A percentile compares a stretch with the other conserved stretches of the same genome.
These are phyloP conservation scores for Aurantiochytrium sp. DNA, from an alignment of 108 stramenopile genomes.

Conservation along the genomic window DNA sequence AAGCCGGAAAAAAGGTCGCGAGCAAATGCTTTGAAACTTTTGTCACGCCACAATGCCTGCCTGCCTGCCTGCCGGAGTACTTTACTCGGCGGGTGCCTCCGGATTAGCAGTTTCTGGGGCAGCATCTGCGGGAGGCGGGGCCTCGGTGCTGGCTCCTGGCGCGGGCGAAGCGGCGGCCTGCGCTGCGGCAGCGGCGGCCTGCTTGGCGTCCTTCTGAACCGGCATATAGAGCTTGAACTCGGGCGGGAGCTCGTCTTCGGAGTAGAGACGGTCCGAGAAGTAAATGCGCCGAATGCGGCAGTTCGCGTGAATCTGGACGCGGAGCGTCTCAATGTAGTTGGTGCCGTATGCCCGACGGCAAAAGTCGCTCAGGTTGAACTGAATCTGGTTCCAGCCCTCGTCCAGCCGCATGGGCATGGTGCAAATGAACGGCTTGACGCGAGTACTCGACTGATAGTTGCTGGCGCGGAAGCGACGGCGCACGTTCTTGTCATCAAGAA, in stretches of 20 bases:
- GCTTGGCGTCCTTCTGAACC: slow-evolving; percentile 25
- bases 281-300: slow-evolving; percentile 82
- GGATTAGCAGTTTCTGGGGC: not conserved
- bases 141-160: not conserved
- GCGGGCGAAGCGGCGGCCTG: not conserved
- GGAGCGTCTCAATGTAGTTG: slow-evolving; percentile 80
- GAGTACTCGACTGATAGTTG: slow-evolving; percentile 78
- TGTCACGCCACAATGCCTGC: too few relatives aligned
- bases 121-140: not conserved
- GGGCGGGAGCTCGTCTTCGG: slow-evolving; percentile 80
- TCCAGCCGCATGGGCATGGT: slow-evolving; percentile 89
- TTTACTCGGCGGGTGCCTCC: not conserved
- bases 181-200: not conserved
- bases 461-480: slow-evolving; percentile 77
- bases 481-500: slow-evolving; percentile 81
- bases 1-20: too few relatives aligned
- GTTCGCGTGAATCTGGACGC: slow-evolving; percentile 85
- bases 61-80: too few relatives aligned
- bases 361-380: slow-evolving; percentile 82
- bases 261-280: slow-evolving; percentile 76
- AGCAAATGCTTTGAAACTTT: too few relatives aligned
- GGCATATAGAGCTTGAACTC: slow-evolving; percentile 72
- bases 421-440: slow-evolving; percentile 87
- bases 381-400: slow-evolving; percentile 90
- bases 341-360: slow-evolving; percentile 85